These are phyloP conservation scores for Diospyros lotus DNA, from an alignment of 148 eudicot genomes.

Conservation along the genomic window DNA sequence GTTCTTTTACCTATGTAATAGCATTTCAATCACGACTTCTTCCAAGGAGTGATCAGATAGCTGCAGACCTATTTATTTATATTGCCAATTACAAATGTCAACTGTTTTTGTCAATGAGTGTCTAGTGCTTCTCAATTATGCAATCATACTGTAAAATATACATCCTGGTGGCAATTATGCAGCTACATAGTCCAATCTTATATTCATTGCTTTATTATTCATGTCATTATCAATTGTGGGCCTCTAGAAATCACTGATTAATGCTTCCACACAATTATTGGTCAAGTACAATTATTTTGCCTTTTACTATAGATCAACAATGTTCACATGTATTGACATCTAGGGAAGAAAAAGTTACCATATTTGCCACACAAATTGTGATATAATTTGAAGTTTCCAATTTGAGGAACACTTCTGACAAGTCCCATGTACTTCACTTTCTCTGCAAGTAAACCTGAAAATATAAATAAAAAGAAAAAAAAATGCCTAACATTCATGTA, in stretches of 20 bases:
- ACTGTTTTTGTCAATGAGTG: background rate
- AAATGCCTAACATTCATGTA: too few relatives aligned
- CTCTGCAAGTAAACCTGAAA: background rate
- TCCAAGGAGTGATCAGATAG: background rate
- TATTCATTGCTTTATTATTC: background rate
- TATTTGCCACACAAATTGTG: background rate
- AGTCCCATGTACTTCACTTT: background rate
- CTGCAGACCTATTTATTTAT: background rate
- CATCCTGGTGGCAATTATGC: background rate
- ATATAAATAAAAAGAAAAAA: too few relatives aligned
- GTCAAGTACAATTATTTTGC: background rate
- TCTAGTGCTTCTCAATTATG: slow-evolving; percentile 8
- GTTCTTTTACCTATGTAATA: background rate
- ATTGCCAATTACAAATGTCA: too few relatives aligned
- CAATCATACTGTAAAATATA: background rate
- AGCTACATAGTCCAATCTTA: background rate
- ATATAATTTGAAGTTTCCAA: background rate
- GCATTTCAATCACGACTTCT: background rate
- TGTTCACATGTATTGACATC: background rate
- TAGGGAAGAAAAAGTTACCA: background rate
- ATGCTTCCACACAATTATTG: too few relatives aligned
- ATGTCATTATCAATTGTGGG: background rate
- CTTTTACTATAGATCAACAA: slow-evolving; percentile 1
- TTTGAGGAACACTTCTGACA: background rate
- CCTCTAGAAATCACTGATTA: background rate